A percentile compares a stretch with the other conserved stretches of the same genome.
These are phyloP conservation scores for Dalechampia spathulata DNA, from an alignment of 441 rosid genomes.

Conservation along the genomic window DNA sequence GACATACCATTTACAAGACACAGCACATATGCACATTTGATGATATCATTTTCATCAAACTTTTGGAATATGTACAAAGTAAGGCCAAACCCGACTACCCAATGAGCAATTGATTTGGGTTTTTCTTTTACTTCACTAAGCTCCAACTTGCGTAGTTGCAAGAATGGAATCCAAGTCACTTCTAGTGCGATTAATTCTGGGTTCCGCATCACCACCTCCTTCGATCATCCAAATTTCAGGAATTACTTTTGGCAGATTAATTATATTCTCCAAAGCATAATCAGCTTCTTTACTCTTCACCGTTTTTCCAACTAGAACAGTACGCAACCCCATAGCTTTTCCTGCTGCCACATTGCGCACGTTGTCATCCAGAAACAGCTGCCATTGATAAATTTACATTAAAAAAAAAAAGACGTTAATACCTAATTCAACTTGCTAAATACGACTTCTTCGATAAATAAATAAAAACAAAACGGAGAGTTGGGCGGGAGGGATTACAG, in stretches of 20 bases:
- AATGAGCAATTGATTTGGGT: too few relatives aligned
- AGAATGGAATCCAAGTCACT: slow-evolving; percentile 42
- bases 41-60: not conserved
- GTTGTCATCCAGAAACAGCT: slow-evolving; percentile 84
- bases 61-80: not conserved
- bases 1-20: not conserved
- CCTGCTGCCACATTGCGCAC: slow-evolving; percentile 58
- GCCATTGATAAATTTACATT: slow-evolving; percentile 4
- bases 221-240: slow-evolving; percentile 58
- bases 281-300: slow-evolving; percentile 57
- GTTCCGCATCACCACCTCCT: slow-evolving; percentile 25
- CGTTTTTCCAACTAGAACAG: slow-evolving; percentile 69
- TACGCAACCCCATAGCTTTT: slow-evolving; percentile 58
- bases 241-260: slow-evolving; percentile 40
- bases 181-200: slow-evolving; percentile 29
- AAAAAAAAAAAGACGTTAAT: too few relatives aligned
- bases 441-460: too few relatives aligned
- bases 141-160: slow-evolving; percentile 26
- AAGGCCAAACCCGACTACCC: too few relatives aligned
- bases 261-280: slow-evolving; percentile 42
- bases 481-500: slow-evolving; percentile 40
- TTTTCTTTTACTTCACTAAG: slow-evolving; percentile 14
- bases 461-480: too few relatives aligned
- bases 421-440: too few relatives aligned
- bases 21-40: not conserved